Conservation (phyloP, 257 asterid genomes). For the Perilla frutescens region DNA sequence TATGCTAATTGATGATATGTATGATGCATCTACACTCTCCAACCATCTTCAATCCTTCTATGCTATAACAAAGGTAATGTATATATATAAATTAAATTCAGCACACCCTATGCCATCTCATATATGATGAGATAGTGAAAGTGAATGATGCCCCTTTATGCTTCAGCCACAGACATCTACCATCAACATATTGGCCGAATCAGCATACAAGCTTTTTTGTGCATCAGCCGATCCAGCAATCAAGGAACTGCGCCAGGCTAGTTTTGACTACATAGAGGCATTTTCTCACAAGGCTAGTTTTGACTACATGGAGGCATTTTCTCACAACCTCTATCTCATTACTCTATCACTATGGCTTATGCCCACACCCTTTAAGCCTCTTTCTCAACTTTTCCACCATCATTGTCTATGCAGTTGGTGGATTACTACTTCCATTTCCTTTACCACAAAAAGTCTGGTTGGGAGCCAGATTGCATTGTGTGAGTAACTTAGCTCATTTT, state of each 20-base stretch:
- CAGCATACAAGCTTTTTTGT: constrained; percentile 70
- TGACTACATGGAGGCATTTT: too few relatives aligned
- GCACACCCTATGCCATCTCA: too few relatives aligned
- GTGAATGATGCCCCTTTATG: neutral
- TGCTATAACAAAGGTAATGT: constrained; percentile 61
- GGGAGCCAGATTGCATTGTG: constrained; percentile 62
- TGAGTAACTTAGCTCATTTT: constrained; percentile 30
- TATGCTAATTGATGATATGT: constrained; percentile 47
- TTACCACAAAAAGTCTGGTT: constrained; percentile 59
- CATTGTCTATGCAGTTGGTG: constrained; percentile 70
- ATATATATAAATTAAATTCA: neutral
- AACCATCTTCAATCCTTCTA: constrained; percentile 64
- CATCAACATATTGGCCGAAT: constrained; percentile 78
- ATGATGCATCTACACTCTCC: constrained; percentile 53
- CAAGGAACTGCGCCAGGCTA: constrained; percentile 71
- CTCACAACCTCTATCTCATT: too few relatives aligned
- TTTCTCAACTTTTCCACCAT: constrained; percentile 70
- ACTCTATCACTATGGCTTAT: too few relatives aligned
- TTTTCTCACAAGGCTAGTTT: constrained; percentile 52
- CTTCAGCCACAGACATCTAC: constrained; percentile 86
- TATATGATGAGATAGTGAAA: too few relatives aligned
- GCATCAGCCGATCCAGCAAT: constrained; percentile 76
- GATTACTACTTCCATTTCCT: constrained; percentile 69
- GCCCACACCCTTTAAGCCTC: constrained; percentile 69
- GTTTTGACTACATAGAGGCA: constrained; percentile 74